A percentile compares a stretch with the other conserved stretches of the same genome.
These are phyloP conservation scores for Candida tropicalis DNA, from an alignment of 1,139 yeast species.

Conservation along the genomic window DNA sequence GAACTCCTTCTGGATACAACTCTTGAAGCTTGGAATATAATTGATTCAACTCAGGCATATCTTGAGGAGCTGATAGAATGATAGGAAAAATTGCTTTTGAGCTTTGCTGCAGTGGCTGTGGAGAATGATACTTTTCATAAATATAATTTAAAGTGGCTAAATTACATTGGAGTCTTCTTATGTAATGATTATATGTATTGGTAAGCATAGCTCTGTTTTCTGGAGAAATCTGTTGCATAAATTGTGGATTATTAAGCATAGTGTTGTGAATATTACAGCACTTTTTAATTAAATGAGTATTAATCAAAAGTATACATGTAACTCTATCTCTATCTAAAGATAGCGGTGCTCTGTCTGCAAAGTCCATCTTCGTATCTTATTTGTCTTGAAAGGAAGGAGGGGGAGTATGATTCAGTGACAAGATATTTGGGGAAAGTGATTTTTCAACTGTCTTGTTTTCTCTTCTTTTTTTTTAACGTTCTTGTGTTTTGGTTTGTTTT, in stretches of 20 bases:
- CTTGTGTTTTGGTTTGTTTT: conserved; percentile 6
- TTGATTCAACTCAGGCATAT: conserved; percentile 54
- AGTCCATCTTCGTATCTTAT: conserved; percentile 11
- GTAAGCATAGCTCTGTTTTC: conserved; percentile 40
- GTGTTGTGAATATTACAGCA: conserved; percentile 44
- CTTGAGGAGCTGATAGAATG: conserved; percentile 56
- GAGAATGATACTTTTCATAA: conserved; percentile 50
- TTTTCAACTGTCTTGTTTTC: conserved; percentile 3
- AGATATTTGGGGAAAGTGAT: too few relatives aligned
- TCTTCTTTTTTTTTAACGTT: conserved; percentile 3
- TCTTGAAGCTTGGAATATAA: conserved; percentile 52
- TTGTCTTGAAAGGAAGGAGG: too few relatives aligned
- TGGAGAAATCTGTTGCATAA: conserved; percentile 38
- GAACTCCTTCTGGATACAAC: conserved; percentile 58
- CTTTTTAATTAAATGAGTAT: conserved; percentile 53
- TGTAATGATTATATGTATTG: conserved; percentile 53
- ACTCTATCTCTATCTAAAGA: conserved; percentile 47
- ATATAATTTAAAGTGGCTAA: conserved; percentile 54
- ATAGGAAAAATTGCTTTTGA: conserved; percentile 50
- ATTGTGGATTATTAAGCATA: conserved; percentile 37
- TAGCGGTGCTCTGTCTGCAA: conserved; percentile 19
- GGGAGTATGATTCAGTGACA: too few relatives aligned
- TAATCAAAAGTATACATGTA: conserved; percentile 52
- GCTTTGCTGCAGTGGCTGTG: conserved; percentile 21
- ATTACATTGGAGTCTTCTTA: conserved; percentile 56